phyloP scores from a whole-genome alignment of 169 alveolate genomes.

The Eimeria sp. region DNA sequence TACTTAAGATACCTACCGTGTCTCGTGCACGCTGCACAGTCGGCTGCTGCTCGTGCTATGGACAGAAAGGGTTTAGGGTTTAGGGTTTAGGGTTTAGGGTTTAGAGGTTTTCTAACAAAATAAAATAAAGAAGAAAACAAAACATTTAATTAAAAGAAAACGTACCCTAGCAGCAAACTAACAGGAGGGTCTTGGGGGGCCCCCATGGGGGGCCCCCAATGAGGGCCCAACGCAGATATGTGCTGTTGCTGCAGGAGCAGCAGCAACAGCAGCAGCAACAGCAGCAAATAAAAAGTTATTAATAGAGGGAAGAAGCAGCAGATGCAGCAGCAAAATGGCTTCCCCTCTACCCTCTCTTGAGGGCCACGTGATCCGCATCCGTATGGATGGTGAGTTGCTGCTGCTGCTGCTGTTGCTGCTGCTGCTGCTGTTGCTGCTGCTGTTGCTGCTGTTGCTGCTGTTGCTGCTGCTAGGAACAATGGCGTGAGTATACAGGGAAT shows the following conservation, averaged over 20 bases:
- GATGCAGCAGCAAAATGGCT: neutral
- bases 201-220: neutral
- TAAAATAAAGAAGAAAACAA: no score
- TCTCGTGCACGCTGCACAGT: no score
- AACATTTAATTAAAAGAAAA: no score
- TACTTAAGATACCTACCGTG: no score
- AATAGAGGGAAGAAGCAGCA: neutral
- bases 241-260: neutral
- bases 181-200: no score
- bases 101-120: no score
- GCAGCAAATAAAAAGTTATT: neutral
- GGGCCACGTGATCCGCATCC: slow-evolving; percentile 14
- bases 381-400: slow-evolving; percentile 49
- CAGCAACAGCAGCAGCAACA: slow-evolving; percentile 46
- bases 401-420: slow-evolving; percentile 42
- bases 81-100: no score
- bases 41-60: no score
- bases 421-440: slow-evolving; percentile 18
- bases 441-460: slow-evolving; percentile 9
- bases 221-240: neutral
- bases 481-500: neutral
- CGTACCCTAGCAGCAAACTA: no score
- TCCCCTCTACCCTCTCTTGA: slow-evolving; percentile 1
- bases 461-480: neutral
- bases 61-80: no score